Base-by-base conservation (phyloP, 2,329 filamentous ascomycete species). In the Macrophomina pseudophaseolina region DNA sequence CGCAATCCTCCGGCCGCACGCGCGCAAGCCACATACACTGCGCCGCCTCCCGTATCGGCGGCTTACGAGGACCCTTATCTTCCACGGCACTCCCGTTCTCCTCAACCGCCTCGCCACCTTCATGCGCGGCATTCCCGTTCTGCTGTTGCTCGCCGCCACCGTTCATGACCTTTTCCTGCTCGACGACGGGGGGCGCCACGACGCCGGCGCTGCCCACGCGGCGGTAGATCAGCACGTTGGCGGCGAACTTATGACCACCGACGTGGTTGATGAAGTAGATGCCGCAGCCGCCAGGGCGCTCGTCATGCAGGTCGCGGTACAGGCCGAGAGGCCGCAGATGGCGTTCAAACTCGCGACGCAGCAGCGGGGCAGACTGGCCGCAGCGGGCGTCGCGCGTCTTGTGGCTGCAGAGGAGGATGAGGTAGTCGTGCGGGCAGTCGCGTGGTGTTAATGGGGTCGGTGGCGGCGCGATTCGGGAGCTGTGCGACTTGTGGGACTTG, bases 261-360 rank as follows among this genome's bases (percentile, higher is more conserved):
- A 97, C 93, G 75, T 99, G 95, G 71, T 89, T 94, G 75, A 98
- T 96, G 76, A 97, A 98, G 81, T 97, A 97, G 70, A 99, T 92
- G 0, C 93, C 94, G 5, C 97, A 94, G 12, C 95, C 95, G 11
- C 94, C 94, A 0, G 94, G 93, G 67, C 95, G 83, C 77, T 93
- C 89, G 76, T 99, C 95, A 75, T 96, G 88, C 54, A 95, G 81
- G 75, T 98, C 94, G 35, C 95, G 89, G 78, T 91, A 94, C 23
- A 99, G 81, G 0, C 93, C 94, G 12, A 97, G 83, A 1, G 92
- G 91, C 0, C 93, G 89, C 42, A 98, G 85, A 76, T 97, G 93
- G 1, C 94, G 87, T 82, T 97, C 93, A 65, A 99, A 87, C 80
- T 98, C 95, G 73, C 90, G 90, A 53, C 89, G 87, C n/a, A 98